Base-by-base conservation (phyloP, 192 early-diverging fungal genomes). In the Coemansia sp. region DNA sequence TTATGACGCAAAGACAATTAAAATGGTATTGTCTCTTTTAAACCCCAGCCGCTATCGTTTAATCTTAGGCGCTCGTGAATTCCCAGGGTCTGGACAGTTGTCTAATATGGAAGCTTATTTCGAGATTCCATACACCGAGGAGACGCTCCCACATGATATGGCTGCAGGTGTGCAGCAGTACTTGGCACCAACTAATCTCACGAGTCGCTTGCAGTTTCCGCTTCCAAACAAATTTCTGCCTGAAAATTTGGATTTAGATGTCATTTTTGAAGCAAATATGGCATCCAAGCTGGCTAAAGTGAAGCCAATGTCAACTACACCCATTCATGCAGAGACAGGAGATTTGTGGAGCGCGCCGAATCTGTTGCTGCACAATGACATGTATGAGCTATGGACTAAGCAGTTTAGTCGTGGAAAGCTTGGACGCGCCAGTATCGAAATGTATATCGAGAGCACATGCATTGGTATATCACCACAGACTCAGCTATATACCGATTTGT, bases 61-160 rank as follows among this genome's bases (percentile, higher is more conserved):
- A 8, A 70, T 76, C 5, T 24, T 87, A 1, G 53, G 76, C 0
- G 73, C 74, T 5, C 77, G 77, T 34, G 27, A 34, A n/a, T 56
- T 64, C 57, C 41, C 30, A 55, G n/a, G 26, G 23, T 5, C 50
- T 67, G 3, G 60, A 69, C 4, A 49, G 71, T 28, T 49, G 68
- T 5, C 28, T 75, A 34, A 87, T 85, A 48, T 92, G 91, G 47
- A 62, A 76, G 19, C 89, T 28, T 32, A 88, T 83, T 94, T 95
- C 63, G 88, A 85, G 1, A 89, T 90, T 1, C 86, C 92, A 49
- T 95, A 94, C 65, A 64, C 49, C 6, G 49, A 61, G 30, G 49
- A 30, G 28, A 75, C 28, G 72, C 88, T 51, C 65, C 65, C 60
- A 5, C 21, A 9, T 9, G 32, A 50, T 25, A 8, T 60, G 44